Base-by-base conservation (phyloP, 75 land plant genomes). In the Cryptomeria japonica region DNA sequence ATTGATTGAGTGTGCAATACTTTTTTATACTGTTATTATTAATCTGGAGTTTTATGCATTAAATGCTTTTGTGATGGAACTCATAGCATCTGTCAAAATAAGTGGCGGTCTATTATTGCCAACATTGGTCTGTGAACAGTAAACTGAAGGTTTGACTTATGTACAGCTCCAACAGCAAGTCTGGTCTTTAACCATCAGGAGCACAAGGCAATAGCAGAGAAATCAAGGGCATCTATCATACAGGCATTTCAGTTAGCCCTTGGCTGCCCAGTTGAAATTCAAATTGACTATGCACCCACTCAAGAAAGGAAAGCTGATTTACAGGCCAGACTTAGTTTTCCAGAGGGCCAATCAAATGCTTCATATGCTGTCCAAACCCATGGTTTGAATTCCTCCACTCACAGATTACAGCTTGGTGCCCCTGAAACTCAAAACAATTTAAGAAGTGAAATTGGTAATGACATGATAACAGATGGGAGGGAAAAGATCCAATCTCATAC, bases 221-320 rank as follows among this genome's bases (percentile, higher is more conserved):
- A 95, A 83, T 92, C 94, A 72, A 89, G 91, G 77, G 88, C 87
- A 44, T 87, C 93, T 22, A 96, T 97, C 70, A 87, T 94, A 53
- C 93, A 94, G 86, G 98, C 96, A 37, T 97, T 97, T 90, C 96
- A 97, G 82, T 88, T 93, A 49, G 94, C 91, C 70, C 93, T 97
- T 49, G 90, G 93, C 46, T 94, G 93, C 61, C 89, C 94, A 14
- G 94, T 96, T 77, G 92, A 89, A 56, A 90, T 97, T 86, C 94
- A 95, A 84, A 90, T 97, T 44, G 89, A 92, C 87, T 88, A 84
- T 89, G 94, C 88, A 86, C 36, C 91, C 41, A 80, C 82, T 28
- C 90, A 88, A 78, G 89, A 92, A 85, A 19, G 85, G 5, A 88
- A 70, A 80, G 80, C 16, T 58, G 91, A 89, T 9, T 53, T 38